Conservation (phyloP, 2,329 filamentous ascomycete genomes). For the Xylaria sp. region DNA sequence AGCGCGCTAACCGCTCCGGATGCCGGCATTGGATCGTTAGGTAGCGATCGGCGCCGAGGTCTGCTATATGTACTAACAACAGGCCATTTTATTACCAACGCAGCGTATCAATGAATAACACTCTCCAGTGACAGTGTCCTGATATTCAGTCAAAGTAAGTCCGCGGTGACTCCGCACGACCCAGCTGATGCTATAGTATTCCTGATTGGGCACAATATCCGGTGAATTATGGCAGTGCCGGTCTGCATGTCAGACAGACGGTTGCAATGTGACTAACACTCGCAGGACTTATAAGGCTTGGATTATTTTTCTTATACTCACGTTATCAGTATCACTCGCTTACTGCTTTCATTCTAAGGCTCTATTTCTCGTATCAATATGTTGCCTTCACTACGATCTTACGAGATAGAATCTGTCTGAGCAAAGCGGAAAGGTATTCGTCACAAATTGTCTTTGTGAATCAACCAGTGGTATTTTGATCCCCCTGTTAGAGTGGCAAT, state of each 20-base stretch:
- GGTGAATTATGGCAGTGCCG: background rate
- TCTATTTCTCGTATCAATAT: background rate
- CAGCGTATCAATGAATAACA: conserved; percentile 12
- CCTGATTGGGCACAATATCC: background rate
- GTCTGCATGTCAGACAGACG: background rate
- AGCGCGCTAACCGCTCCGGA: conserved; percentile 20
- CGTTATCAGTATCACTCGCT: background rate
- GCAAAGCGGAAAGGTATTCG: background rate
- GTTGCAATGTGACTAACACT: background rate
- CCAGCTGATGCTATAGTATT: background rate
- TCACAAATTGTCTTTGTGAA: background rate
- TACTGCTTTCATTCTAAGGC: background rate
- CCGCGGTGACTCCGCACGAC: background rate
- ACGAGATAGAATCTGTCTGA: background rate
- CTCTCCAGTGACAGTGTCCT: conserved; percentile 16
- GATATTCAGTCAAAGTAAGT: background rate
- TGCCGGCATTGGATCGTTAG: conserved; percentile 9
- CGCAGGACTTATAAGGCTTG: background rate
- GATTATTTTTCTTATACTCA: background rate
- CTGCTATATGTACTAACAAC: conserved; percentile 4
- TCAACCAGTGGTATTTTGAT: background rate
- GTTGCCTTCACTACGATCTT: background rate
- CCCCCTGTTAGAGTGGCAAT: background rate
- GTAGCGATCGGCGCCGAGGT: background rate
- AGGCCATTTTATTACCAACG: background rate